Conservation (phyloP, 805 yeast species). For the Zygosaccharomyces bailii region DNA sequence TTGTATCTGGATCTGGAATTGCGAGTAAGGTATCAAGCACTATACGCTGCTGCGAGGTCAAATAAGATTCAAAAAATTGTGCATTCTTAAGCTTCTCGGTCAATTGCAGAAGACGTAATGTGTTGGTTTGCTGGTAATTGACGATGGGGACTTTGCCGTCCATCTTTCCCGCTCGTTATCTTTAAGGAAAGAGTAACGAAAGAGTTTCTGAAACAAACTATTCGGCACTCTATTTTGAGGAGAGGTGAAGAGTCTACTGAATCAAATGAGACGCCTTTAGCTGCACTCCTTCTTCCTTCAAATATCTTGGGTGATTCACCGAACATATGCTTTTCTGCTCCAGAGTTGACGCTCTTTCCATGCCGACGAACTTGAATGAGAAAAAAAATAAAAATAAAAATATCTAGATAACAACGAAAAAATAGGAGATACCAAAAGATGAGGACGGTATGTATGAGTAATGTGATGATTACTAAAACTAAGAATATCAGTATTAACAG, state of each 20-base stretch:
- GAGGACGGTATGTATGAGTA: background rate
- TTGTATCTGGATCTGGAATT: constrained; percentile 26
- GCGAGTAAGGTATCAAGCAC: constrained; percentile 46
- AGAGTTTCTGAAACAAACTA: too few species aligned
- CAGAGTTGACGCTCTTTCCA: background rate
- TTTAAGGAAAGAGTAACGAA: background rate
- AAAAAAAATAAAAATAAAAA: background rate
- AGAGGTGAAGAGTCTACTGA: background rate
- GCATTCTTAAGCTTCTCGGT: constrained; percentile 38
- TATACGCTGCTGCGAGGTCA: constrained; percentile 54
- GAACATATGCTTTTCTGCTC: background rate
- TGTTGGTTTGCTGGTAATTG: constrained; percentile 34
- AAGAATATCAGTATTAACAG: too few species aligned
- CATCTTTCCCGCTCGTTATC: constrained; percentile 7
- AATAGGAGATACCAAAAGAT: too few species aligned
- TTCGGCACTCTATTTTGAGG: too few species aligned
- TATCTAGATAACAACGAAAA: background rate
- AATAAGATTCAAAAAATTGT: constrained; percentile 45
- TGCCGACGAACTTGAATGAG: background rate
- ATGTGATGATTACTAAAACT: too few species aligned
- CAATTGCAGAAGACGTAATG: constrained; percentile 32
- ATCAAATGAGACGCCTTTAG: background rate
- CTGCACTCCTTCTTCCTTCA: background rate
- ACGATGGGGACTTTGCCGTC: constrained; percentile 20
- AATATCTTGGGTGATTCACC: background rate